Percentiles rank a stretch among this genome's conserved stretches.
Evolutionary conservation across 2,329 filamentous ascomycete species (phyloP).

Genomic region (Alternaria gansuensis): DNA sequence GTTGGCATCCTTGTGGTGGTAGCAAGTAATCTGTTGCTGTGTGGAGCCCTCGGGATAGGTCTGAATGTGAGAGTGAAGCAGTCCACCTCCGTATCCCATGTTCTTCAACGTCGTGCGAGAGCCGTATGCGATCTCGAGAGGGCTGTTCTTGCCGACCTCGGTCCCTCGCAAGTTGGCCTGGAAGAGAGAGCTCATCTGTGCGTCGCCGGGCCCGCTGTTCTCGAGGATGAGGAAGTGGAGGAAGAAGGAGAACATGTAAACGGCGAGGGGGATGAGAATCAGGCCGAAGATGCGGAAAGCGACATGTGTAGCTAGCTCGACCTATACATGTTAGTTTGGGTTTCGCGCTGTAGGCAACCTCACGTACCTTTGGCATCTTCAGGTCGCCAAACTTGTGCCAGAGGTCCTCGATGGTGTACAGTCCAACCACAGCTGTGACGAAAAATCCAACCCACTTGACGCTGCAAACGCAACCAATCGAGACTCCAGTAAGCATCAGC

Average conservation of each 20-base stretch:
- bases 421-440: slow-evolving; percentile 89
- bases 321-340: slow-evolving; percentile 54
- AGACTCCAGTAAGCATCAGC: slow-evolving; percentile 91
- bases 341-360: neutral
- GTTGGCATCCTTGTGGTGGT: slow-evolving; percentile 99
- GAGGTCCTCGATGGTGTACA: slow-evolving; percentile 95
- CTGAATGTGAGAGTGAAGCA: slow-evolving; percentile 95
- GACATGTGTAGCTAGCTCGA: slow-evolving; percentile 77
- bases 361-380: slow-evolving; percentile 80
- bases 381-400: slow-evolving; percentile 98
- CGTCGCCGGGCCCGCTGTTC: slow-evolving; percentile 93
- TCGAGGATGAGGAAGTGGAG: slow-evolving; percentile 93
- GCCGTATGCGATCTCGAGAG: slow-evolving; percentile 87
- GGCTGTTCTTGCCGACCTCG: slow-evolving; percentile 92
- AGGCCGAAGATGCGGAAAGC: slow-evolving; percentile 82
- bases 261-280: slow-evolving; percentile 85
- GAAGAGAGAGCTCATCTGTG: slow-evolving; percentile 99
- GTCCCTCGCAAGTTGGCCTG: slow-evolving; percentile 95
- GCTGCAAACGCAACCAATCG: slow-evolving; percentile 97
- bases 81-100: slow-evolving; percentile 97
- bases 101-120: slow-evolving; percentile 96
- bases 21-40: slow-evolving; percentile 98
- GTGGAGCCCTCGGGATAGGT: slow-evolving; percentile 92
- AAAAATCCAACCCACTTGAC: slow-evolving; percentile 99
- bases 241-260: slow-evolving; percentile 96